These are phyloP conservation scores for Aurantiochytrium sp. DNA, from an alignment of 108 stramenopile species.

Conservation along the genomic window DNA sequence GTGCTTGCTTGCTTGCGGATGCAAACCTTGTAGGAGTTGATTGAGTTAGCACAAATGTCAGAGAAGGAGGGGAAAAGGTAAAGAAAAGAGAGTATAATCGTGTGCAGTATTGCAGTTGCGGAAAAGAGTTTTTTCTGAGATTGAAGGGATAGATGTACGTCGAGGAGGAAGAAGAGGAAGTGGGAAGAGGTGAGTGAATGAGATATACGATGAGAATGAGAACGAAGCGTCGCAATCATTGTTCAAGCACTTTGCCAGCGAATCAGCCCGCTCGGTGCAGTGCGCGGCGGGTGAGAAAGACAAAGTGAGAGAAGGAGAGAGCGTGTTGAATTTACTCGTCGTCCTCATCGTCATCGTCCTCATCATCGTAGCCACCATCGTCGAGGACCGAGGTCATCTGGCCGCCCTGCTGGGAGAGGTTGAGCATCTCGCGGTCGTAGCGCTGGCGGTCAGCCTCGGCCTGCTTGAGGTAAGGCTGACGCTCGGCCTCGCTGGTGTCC, in stretches of 20 bases:
- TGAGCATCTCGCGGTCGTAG: conserved; percentile 19
- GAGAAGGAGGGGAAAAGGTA: too few species aligned
- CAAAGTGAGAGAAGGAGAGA: not conserved
- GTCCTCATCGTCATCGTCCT: conserved; percentile 10
- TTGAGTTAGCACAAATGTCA: too few species aligned
- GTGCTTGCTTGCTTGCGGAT: too few species aligned
- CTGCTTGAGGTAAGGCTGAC: not conserved
- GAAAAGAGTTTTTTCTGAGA: not conserved
- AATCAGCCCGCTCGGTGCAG: too few species aligned
- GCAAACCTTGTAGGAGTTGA: too few species aligned
- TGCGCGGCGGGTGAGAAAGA: too few species aligned
- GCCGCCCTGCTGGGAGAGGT: not conserved
- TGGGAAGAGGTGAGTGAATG: not conserved
- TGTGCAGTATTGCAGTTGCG: not conserved
- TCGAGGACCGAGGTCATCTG: not conserved
- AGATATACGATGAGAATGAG: not conserved
- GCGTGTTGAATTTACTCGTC: not conserved
- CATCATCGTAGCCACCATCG: not conserved
- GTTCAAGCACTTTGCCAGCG: too few species aligned
- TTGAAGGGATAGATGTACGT: not conserved
- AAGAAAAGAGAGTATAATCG: too few species aligned
- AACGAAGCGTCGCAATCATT: too few species aligned
- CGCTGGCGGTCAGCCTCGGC: conserved; percentile 3
- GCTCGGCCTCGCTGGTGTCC: not conserved
- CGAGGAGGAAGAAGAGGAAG: not conserved